Evolutionary conservation across 1,284 basidiomycete species (phyloP), one percentile per base, ranked within the genome.

Genomic region (Ustilago crameri): DNA sequence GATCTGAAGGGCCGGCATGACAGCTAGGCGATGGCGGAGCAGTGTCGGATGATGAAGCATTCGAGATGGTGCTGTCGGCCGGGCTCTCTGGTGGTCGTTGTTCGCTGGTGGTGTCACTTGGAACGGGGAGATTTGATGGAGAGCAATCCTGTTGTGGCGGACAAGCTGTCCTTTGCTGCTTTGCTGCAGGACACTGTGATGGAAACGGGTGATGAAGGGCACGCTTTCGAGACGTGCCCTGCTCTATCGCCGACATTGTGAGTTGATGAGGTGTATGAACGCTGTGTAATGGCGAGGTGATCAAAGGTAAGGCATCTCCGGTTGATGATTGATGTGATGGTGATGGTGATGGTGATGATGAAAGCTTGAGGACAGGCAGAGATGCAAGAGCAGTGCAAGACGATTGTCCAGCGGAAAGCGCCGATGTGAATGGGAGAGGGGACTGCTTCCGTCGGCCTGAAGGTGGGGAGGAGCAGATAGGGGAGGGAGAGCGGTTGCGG

Each of bases 161-260:
- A 30, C 30, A 38, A 45, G 47, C 37, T 40, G 23, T 26, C n/a
- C 27, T 54, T 9, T 45, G 41, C 17, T 45, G 27, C 47, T 61
- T 61, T 30, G 30, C 7, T 30, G 30, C 30, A 30, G 30, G 30
- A 30, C 30, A 30, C 12, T 30, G 30, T 30, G 30, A 30, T 30
- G 2, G 40, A 9, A 15, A 23, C n/a, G 5, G 35, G 51, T 27
- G 58, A 54, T 15, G 58, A 53, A 7, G 45, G 44, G 40, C 41
- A 61, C 58, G 58, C 37, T 61, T 61, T 23, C 58, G 58, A 51
- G 32, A 18, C 41, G 54, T 27, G 42, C 51, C 26, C 26, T 46
- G 47, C 17, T 38, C 37, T 34, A 20, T 24, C 35, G 23, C 23
- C 34, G 51, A 18, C 51, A 49, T 49, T 22, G 17, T 40, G 30